These are phyloP conservation scores for Penicillium sp. DNA, from an alignment of 2,329 filamentous ascomycete genomes.

Conservation along the genomic window DNA sequence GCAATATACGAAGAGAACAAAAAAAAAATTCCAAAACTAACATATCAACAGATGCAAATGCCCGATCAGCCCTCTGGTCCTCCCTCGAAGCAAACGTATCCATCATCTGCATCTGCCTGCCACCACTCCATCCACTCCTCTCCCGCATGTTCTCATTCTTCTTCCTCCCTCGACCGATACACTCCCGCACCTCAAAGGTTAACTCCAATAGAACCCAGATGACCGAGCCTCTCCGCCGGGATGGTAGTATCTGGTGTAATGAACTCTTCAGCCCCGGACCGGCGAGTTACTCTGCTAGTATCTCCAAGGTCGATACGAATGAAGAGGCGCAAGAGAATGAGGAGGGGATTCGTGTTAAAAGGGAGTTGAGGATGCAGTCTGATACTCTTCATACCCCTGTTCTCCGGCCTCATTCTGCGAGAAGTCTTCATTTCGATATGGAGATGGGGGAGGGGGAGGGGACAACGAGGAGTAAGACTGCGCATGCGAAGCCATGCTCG, in stretches of 20 bases:
- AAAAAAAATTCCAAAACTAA: background rate
- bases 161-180: conserved; percentile 18
- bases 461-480: background rate
- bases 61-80: conserved; percentile 32
- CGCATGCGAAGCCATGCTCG: background rate
- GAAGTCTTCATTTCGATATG: background rate
- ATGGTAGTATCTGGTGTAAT: conserved; percentile 19
- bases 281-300: conserved; percentile 27
- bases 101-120: conserved; percentile 35
- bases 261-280: conserved; percentile 19
- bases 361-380: conserved; percentile 29
- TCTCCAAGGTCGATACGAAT: conserved; percentile 23
- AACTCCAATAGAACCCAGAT: conserved; percentile 9
- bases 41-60: conserved; percentile 21
- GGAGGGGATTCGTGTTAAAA: conserved; percentile 31
- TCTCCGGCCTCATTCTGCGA: background rate
- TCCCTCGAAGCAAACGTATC: conserved; percentile 33
- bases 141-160: conserved; percentile 27
- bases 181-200: conserved; percentile 16
- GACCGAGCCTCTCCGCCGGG: conserved; percentile 5
- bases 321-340: conserved; percentile 9
- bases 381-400: conserved; percentile 9
- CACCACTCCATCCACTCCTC: conserved; percentile 29
- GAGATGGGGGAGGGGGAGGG: conserved; percentile 5
- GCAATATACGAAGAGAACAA: background rate